These are phyloP conservation scores for Daucus carota DNA, from an alignment of 129 eudicot species.

Conservation along the genomic window DNA sequence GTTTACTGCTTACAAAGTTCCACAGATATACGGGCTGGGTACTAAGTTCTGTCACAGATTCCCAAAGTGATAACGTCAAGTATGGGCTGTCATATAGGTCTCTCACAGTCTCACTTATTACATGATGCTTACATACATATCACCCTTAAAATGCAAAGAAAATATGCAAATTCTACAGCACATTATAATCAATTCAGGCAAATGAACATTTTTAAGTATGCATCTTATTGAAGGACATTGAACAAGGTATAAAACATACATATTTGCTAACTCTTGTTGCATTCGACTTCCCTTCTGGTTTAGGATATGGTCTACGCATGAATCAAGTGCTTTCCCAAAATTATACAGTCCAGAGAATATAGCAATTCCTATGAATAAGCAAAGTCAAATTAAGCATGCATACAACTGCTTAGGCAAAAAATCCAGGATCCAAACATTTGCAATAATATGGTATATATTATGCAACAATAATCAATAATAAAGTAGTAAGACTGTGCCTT, in stretches of 20 bases:
- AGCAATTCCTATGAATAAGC: conserved; percentile 43
- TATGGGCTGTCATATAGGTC: not conserved
- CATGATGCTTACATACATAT: not conserved
- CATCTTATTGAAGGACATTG: not conserved
- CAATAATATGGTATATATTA: not conserved
- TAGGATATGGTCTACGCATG: conserved; percentile 52
- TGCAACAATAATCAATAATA: not conserved
- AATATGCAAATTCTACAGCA: not conserved
- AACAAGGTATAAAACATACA: conserved; percentile 38
- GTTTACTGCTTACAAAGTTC: not conserved
- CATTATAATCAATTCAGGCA: not conserved
- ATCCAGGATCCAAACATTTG: not conserved
- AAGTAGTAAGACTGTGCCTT: not conserved
- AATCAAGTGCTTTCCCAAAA: conserved; percentile 42
- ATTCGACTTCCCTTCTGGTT: conserved; percentile 67
- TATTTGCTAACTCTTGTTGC: conserved; percentile 63
- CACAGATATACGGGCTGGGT: not conserved
- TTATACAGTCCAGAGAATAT: conserved; percentile 47
- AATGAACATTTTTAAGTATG: not conserved
- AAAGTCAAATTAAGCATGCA: not conserved
- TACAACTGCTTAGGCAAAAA: not conserved
- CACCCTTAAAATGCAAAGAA: not conserved
- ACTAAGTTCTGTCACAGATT: not conserved
- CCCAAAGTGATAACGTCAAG: not conserved
- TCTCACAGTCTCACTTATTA: not conserved